phyloP scores from a whole-genome alignment of 306 rosid species.

The Malus sylvestris region DNA sequence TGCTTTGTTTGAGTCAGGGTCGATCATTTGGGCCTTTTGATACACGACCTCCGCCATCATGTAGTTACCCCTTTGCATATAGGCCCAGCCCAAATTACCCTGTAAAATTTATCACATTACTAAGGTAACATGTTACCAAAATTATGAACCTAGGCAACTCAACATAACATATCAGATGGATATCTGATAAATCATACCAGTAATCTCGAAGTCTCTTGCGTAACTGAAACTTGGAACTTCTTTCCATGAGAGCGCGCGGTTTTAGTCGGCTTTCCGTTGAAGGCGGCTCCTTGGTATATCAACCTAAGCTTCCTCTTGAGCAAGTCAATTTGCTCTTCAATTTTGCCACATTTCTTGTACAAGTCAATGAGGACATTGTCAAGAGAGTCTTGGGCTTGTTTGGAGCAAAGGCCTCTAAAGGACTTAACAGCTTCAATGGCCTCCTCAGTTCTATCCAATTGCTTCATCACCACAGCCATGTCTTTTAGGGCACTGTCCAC shows the following conservation, averaged over 20 bases:
- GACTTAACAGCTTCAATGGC: constrained; percentile 76
- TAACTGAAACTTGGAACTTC: constrained; percentile 41
- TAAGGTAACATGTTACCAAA: neutral
- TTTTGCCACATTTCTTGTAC: constrained; percentile 80
- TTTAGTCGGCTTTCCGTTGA: constrained; percentile 34
- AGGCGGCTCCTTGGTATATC: constrained; percentile 38
- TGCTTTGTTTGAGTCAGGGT: constrained; percentile 39
- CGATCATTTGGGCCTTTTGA: constrained; percentile 43
- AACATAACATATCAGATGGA: neutral
- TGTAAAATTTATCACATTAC: neutral
- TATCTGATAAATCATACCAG: constrained; percentile 3
- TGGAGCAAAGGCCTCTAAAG: constrained; percentile 60
- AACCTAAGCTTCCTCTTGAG: constrained; percentile 40
- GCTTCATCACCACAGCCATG: constrained; percentile 93
- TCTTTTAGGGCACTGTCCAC: constrained; percentile 90
- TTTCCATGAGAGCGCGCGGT: constrained; percentile 48
- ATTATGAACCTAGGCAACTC: neutral
- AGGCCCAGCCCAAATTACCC: constrained; percentile 49
- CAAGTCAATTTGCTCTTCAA: constrained; percentile 79
- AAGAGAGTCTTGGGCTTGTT: constrained; percentile 83
- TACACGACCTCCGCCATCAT: constrained; percentile 44
- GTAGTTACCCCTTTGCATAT: constrained; percentile 35
- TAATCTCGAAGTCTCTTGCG: constrained; percentile 38
- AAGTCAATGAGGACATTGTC: constrained; percentile 84
- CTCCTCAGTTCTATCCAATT: constrained; percentile 64